Evolutionary conservation across 768 basidiomycete species (phyloP).

Genomic region (Pleurotus platypus): DNA sequence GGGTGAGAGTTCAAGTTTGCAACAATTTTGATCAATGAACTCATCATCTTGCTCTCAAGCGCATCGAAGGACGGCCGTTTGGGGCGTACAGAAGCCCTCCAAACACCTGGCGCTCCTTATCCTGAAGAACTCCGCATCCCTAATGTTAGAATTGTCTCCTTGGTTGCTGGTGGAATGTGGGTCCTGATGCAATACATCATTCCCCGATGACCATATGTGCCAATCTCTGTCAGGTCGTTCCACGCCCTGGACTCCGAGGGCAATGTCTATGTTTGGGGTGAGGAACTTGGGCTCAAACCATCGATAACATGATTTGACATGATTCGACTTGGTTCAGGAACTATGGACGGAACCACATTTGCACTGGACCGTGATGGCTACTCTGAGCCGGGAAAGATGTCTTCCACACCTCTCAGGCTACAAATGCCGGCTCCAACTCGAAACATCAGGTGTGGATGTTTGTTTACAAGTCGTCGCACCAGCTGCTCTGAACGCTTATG

Average conservation of each 20-base stretch:
- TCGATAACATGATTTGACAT: background rate
- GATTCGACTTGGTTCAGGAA: slow-evolving; percentile 39
- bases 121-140: slow-evolving; percentile 63
- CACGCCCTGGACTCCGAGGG: slow-evolving; percentile 81
- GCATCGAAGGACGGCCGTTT: slow-evolving; percentile 60
- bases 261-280: slow-evolving; percentile 79
- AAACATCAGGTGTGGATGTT: slow-evolving; percentile 53
- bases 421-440: slow-evolving; percentile 55
- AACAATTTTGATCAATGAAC: slow-evolving; percentile 3
- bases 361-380: slow-evolving; percentile 51
- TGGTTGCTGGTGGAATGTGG: slow-evolving; percentile 83
- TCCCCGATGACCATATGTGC: background rate
- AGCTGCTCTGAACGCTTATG: background rate
- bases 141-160: slow-evolving; percentile 59
- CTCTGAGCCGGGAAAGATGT: slow-evolving; percentile 46
- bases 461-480: background rate
- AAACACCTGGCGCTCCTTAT: slow-evolving; percentile 46
- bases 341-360: slow-evolving; percentile 44
- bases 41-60: slow-evolving; percentile 29
- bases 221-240: slow-evolving; percentile 64
- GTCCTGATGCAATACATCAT: slow-evolving; percentile 16
- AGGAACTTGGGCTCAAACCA: slow-evolving; percentile 11
- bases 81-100: slow-evolving; percentile 41
- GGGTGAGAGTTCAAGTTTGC: slow-evolving; percentile 30
- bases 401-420: slow-evolving; percentile 54